Evolutionary conservation across 2,329 filamentous ascomycete species (phyloP).

Genomic region (Claviceps quebecensis): DNA sequence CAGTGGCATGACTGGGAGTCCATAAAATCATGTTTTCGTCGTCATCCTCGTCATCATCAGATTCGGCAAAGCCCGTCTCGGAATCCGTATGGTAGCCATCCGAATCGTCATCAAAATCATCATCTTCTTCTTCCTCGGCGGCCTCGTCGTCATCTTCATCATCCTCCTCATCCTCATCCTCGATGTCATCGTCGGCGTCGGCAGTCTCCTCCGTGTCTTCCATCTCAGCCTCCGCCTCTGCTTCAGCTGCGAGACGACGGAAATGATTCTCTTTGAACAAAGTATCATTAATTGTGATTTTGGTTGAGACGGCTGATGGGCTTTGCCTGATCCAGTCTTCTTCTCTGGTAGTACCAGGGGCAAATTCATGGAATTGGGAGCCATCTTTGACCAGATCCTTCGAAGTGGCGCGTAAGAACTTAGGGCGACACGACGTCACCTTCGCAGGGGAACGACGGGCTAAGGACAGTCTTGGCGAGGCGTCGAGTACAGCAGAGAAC

Average conservation of each 20-base stretch:
- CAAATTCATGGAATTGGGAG: constrained; percentile 79
- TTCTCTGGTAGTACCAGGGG: constrained; percentile 63
- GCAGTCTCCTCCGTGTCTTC: constrained; percentile 49
- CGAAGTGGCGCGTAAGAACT: constrained; percentile 36
- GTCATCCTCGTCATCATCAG: constrained; percentile 51
- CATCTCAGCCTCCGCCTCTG: constrained; percentile 71
- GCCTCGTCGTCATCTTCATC: constrained; percentile 32
- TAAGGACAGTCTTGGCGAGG: constrained; percentile 12
- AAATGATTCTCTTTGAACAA: constrained; percentile 82
- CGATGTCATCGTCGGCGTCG: constrained; percentile 32
- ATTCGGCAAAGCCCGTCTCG: constrained; percentile 54
- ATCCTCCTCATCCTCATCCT: constrained; percentile 33
- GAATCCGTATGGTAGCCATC: constrained; percentile 67
- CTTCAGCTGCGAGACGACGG: constrained; percentile 73
- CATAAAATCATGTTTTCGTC: constrained; percentile 51
- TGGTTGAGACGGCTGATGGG: constrained; percentile 45
- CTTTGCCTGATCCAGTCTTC: constrained; percentile 82
- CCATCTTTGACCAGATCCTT: constrained; percentile 39
- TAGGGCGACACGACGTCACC: constrained; percentile 18
- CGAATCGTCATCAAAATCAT: constrained; percentile 38
- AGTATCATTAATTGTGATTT: constrained; percentile 80
- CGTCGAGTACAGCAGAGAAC: constrained; percentile 9
- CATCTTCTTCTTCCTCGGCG: constrained; percentile 35
- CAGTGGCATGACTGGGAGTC: constrained; percentile 32
- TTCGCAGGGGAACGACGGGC: constrained; percentile 11